Evolutionary conservation across 352 stramenopile genomes (phyloP), one percentile per base, ranked within the genome.

Genomic region (Globisporangium mamillatum): DNA sequence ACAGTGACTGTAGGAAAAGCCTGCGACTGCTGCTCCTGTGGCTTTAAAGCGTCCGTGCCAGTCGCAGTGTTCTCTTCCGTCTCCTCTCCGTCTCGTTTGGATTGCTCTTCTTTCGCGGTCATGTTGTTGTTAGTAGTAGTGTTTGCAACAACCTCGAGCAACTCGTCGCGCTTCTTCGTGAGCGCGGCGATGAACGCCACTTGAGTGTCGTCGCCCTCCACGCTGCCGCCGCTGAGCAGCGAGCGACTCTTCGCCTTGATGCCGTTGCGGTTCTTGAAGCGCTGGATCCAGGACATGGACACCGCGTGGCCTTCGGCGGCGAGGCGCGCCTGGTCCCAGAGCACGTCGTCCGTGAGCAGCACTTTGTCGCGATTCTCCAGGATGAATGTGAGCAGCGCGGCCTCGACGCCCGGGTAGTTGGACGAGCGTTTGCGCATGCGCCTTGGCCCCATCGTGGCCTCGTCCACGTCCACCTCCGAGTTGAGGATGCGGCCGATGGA

Each of bases 231-330:
- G 25, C 22, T 56, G n/a, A 63, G 64, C 18, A 61, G 54, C n/a
- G 57, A 29, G 38, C 57, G 56, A n/a, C 57, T 61, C 25, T 63
- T 63, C 14, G 27, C 64, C 5, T 44, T 54, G 16, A 69, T 32
- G 4, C 55, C 55, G 44, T 69, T 61, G 36, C 64, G 64, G 8
- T 58, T 54, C 46, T 69, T 69, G 38, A 69, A 69, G 64, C 64
- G 64, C 64, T 69, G 64, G 18, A 69, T 50, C 64, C 64, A 69
- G 24, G 64, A 69, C 64, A 69, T 69, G 18, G 64, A 69, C 38
- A 69, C 64, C 44, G 25, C 38, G 8, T 57, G 64, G 12, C 34
- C 54, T 20, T 29, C 60, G 34, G 60, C 60, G 4, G 48, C 60
- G 4, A 58, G 22, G 22, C 55, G 53, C 41, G 64, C 64, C 20